Percentiles rank a stretch among this genome's conserved stretches.
Conservation (phyloP, 495 filamentous ascomycete species). For the Cenococcum geophilum region DNA sequence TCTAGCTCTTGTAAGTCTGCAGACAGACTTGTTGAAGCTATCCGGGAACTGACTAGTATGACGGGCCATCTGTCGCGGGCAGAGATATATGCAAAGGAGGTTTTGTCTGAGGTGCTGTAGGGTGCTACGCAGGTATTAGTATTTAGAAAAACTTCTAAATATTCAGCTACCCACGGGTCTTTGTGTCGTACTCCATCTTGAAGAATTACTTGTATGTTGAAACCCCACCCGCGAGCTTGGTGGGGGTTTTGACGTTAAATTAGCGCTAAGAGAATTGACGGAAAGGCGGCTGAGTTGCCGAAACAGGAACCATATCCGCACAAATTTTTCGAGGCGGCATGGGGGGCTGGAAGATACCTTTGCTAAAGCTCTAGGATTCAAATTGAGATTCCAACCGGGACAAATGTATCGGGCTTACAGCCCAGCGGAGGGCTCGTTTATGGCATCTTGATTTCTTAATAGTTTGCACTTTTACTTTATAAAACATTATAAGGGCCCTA, state of each 20-base stretch:
- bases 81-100: slow-evolving; percentile 79
- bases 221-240: neutral
- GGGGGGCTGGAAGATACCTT: no score
- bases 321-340: no score
- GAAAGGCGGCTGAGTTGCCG: no score
- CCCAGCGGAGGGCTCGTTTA: no score
- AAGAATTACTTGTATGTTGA: neutral
- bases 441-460: no score
- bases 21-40: slow-evolving; percentile 15
- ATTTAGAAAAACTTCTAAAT: neutral
- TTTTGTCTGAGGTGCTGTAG: slow-evolving; percentile 70
- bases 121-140: slow-evolving; percentile 48
- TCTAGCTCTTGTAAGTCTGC: slow-evolving; percentile 48
- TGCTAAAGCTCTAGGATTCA: no score
- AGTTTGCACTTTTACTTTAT: no score
- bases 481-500: no score
- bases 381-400: no score
- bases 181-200: slow-evolving; percentile 45
- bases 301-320: no score
- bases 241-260: neutral
- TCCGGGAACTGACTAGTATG: slow-evolving; percentile 62
- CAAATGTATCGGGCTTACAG: no score
- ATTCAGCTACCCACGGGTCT: slow-evolving; percentile 35
- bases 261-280: neutral
- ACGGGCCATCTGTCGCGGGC: slow-evolving; percentile 85